phyloP scores from a whole-genome alignment of 1,284 basidiomycete species.

The Sporisorium iseilematis-ciliati region DNA sequence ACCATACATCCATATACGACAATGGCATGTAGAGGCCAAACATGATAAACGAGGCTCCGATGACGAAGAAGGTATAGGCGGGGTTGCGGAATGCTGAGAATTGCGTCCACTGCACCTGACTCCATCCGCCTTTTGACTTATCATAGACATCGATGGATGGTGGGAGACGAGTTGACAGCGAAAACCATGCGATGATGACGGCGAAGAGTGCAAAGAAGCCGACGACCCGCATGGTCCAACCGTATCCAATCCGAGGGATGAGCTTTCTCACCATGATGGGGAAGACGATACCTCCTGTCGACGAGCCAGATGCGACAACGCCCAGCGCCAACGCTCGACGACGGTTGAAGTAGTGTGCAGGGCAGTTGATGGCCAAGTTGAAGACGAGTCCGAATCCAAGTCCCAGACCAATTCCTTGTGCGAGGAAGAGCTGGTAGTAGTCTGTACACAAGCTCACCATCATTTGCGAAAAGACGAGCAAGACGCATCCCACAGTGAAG shows the following conservation, averaged over 20 bases:
- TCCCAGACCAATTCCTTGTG: constrained; percentile 59
- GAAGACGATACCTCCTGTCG: constrained; percentile 58
- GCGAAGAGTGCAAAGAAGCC: constrained; percentile 54
- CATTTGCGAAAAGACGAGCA: constrained; percentile 55
- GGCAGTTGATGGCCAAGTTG: constrained; percentile 42
- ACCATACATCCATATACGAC: constrained; percentile 55
- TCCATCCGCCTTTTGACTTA: constrained; percentile 51
- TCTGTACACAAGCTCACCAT: constrained; percentile 58
- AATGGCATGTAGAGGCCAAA: constrained; percentile 58
- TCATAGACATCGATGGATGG: constrained; percentile 44
- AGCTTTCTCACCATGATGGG: constrained; percentile 54
- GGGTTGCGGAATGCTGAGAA: constrained; percentile 48
- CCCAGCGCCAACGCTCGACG: constrained; percentile 50
- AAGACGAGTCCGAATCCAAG: constrained; percentile 56
- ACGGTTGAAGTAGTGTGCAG: constrained; percentile 46
- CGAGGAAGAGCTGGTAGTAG: constrained; percentile 61
- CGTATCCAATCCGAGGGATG: constrained; percentile 52
- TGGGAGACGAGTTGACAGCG: constrained; percentile 43
- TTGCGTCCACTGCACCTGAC: constrained; percentile 39
- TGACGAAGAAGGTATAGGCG: constrained; percentile 41
- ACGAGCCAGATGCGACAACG: constrained; percentile 53
- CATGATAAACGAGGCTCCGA: constrained; percentile 45
- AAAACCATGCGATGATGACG: constrained; percentile 36
- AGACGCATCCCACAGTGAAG: constrained; percentile 31
- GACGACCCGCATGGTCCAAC: constrained; percentile 51